Evolutionary conservation across 2,329 filamentous ascomycete species (phyloP), one percentile per base, ranked within the genome.

Genomic region (Xylariaceae sp.): DNA sequence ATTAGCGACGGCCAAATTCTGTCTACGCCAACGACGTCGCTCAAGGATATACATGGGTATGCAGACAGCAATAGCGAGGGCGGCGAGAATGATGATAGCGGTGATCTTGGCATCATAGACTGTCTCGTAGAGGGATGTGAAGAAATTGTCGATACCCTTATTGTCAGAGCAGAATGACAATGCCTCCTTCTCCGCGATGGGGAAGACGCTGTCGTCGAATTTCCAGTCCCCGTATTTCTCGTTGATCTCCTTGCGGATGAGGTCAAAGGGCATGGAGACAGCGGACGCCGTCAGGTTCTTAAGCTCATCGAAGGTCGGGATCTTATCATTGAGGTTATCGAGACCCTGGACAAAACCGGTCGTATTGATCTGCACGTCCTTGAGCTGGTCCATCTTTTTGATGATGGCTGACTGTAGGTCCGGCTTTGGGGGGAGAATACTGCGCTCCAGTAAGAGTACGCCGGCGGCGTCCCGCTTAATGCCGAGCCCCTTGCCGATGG

Each of bases 141-240:
- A 99, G 78, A 97, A 97, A 64, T 86, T 80, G 69, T 87, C 85
- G 73, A 99, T 88, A 37, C 83, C 85, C 65, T 90, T 82, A 75
- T 94, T 91, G 71, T 91, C 85, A 48, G 90, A 90, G 78, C 94
- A 99, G 77, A 99, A 97, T 0, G 82, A 87, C 56, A 99, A 79
- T 44, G 85, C 78, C 73, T 95, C 82, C 77, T 96, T 96, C 67
- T 87, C 77, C 1, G 94, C 92, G 2, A 96, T 82, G 0, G 92
- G 91, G 67, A 99, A 93, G 8, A 88, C 75, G 10, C 84, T 83
- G 13, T 86, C 81, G 71, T 97, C 85, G 71, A 97, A 96, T 37
- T 79, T 81, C 78, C 92, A 97, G 62, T 78, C 82, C 53, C 85
- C 82, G 68, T 94, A 82, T 39, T 82, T 86, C 11, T 86, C 76